Percentiles rank a stretch among this genome's conserved stretches.
Conservation (phyloP, 2,329 filamentous ascomycete genomes). For the Raffaelea albimanens region DNA sequence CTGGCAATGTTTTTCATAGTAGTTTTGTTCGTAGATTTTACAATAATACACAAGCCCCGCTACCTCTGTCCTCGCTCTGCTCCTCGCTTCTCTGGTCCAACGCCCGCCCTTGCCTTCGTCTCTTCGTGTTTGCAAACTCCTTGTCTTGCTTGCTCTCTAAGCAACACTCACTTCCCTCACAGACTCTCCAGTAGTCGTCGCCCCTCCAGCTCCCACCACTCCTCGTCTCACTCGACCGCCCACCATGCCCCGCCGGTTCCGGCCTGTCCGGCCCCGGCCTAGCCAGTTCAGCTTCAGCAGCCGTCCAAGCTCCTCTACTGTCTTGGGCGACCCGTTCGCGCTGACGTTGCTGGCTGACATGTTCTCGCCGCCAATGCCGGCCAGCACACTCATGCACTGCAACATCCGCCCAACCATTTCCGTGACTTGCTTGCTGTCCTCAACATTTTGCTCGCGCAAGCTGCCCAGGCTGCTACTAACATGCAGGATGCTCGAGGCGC, state of each 20-base stretch:
- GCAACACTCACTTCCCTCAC: conserved; percentile 29
- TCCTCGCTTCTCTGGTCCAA: too few relatives aligned
- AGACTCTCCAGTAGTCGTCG: conserved; percentile 1
- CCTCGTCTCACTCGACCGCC: conserved; percentile 49
- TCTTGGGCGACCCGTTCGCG: conserved; percentile 27
- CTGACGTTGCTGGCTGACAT: conserved; percentile 14
- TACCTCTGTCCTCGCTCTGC: too few relatives aligned
- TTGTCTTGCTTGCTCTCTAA: conserved; percentile 1
- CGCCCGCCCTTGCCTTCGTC: background rate
- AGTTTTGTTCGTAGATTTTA: too few relatives aligned
- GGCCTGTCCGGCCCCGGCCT: conserved; percentile 76
- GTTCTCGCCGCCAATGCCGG: conserved; percentile 50
- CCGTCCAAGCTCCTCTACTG: conserved; percentile 74
- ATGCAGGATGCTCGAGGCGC: conserved; percentile 7
- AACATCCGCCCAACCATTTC: conserved; percentile 93
- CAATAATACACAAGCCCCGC: too few relatives aligned
- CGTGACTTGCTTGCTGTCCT: conserved; percentile 71
- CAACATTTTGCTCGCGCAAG: conserved; percentile 48
- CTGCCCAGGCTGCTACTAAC: conserved; percentile 18
- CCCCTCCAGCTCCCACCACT: conserved; percentile 1
- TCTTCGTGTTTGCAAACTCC: background rate
- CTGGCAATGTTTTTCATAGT: too few relatives aligned
- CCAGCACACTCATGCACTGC: conserved; percentile 88
- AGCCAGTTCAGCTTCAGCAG: conserved; percentile 96
- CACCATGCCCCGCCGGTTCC: conserved; percentile 84